Evolutionary conservation across 306 rosid genomes (phyloP).

Genomic region (Hippophae tibetana): DNA sequence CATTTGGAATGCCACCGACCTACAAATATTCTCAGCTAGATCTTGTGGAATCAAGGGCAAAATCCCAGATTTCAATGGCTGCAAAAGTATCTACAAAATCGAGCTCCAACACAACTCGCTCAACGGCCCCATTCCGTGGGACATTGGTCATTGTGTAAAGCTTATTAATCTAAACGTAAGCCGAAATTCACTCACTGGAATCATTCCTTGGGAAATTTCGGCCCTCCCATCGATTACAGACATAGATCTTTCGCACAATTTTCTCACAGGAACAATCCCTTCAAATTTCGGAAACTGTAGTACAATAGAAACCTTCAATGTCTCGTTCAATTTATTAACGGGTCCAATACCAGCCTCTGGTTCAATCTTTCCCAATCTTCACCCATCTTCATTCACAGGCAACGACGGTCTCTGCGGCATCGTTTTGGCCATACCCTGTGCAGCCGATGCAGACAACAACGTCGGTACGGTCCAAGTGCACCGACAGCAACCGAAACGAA

Average conservation of each 20-base stretch:
- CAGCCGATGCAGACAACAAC: constrained; percentile 19
- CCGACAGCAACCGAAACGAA: constrained; percentile 43
- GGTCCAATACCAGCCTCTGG: constrained; percentile 78
- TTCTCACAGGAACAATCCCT: constrained; percentile 81
- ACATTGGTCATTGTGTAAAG: constrained; percentile 72
- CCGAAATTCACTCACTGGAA: constrained; percentile 63
- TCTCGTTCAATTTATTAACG: constrained; percentile 60
- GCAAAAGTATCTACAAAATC: constrained; percentile 45
- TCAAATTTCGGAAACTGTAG: constrained; percentile 64
- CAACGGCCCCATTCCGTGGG: constrained; percentile 68
- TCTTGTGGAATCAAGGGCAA: constrained; percentile 42
- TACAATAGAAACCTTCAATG: constrained; percentile 65
- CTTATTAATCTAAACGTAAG: constrained; percentile 53
- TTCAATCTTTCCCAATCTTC: constrained; percentile 42
- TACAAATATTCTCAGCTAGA: constrained; percentile 68
- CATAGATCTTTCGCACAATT: constrained; percentile 70
- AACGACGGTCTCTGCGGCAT: constrained; percentile 72
- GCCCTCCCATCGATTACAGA: constrained; percentile 63
- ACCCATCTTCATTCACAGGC: constrained; percentile 71
- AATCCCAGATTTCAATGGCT: constrained; percentile 70
- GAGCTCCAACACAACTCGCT: constrained; percentile 55
- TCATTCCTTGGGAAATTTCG: constrained; percentile 88
- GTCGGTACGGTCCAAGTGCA: constrained; percentile 24
- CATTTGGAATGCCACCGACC: constrained; percentile 52
- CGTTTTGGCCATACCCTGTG: constrained; percentile 49